Percentiles rank a stretch among this genome's conserved stretches.
Evolutionary conservation across 2,329 filamentous ascomycete genomes (phyloP).

Genomic region (Cadophora sp.): DNA sequence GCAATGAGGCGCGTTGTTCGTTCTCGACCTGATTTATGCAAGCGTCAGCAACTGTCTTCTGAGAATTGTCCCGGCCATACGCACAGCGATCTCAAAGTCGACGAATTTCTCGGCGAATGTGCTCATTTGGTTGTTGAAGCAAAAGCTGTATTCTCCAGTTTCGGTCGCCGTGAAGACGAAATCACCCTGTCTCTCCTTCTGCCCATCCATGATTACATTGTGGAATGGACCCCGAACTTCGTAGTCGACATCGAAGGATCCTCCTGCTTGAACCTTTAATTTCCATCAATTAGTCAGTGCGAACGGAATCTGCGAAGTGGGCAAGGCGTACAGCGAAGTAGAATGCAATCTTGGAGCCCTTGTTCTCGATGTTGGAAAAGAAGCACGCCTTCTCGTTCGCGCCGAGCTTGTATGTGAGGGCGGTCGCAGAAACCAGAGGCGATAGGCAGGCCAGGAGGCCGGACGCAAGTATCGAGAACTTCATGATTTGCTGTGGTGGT

Average conservation of each 20-base stretch:
- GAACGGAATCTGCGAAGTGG: neutral
- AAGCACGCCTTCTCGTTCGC: conserved; percentile 97
- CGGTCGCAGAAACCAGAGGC: conserved; percentile 80
- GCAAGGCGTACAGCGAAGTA: conserved; percentile 86
- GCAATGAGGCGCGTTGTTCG: conserved; percentile 80
- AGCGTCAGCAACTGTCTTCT: conserved; percentile 8
- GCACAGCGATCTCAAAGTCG: conserved; percentile 94
- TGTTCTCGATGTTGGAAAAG: conserved; percentile 79
- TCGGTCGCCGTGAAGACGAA: conserved; percentile 96
- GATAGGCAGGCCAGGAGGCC: conserved; percentile 75
- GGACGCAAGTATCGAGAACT: conserved; percentile 64
- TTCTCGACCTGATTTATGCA: conserved; percentile 76
- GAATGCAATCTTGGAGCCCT: conserved; percentile 90
- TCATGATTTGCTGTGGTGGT: conserved; percentile 59
- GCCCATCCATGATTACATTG: conserved; percentile 82
- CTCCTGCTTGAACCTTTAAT: conserved; percentile 90
- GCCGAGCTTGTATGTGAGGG: conserved; percentile 88
- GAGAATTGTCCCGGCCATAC: conserved; percentile 44
- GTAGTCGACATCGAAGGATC: conserved; percentile 97
- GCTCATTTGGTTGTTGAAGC: conserved; percentile 98
- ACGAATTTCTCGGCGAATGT: conserved; percentile 98
- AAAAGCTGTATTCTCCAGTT: conserved; percentile 91
- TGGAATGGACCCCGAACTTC: conserved; percentile 81
- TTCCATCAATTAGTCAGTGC: conserved; percentile 16
- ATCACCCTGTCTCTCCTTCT: conserved; percentile 94